Evolutionary conservation across 345 rosid species (phyloP), one percentile per base, ranked within the genome.

Genomic region (Adansonia digitata): DNA sequence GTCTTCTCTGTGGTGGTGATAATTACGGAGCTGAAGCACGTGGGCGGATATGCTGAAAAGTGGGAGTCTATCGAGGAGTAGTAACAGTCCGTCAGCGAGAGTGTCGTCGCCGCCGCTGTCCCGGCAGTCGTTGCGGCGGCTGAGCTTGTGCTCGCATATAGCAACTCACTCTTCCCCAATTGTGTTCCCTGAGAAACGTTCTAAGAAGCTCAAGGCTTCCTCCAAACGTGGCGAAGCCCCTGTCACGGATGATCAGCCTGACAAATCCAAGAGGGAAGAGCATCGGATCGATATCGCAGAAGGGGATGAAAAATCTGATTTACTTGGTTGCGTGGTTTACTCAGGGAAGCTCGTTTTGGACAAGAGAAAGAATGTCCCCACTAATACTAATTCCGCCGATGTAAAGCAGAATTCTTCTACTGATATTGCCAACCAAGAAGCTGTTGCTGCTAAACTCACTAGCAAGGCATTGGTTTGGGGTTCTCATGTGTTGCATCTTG

Each of bases 391-490:
- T 75, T 72, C 82, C 1, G 77, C 79, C 8, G 86, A 88, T 69
- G 63, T 63, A 66, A 82, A 87, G 57, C 84, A 77, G 69, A 84
- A 82, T 35, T 72, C 85, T 77, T 66, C 87, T 20, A 46, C 84
- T 5, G 94, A 90, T 51, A 29, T 72, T 14, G 70, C 81, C 56
- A 85, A 78, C 71, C 91, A 86, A 42, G 85, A 85, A 31, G 84
- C 89, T 56, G 84, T 89, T n/a, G 84, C 87, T 80, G 94, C 97
- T 31, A 93, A 85, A 85, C 93, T 95, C 73, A 95, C 97, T 20
- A 87, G 90, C 84, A 91, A 79, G 79, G 98, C 93, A 40, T 83
- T 95, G 69, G 87, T 91, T 80, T 95, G 98, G 97, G 91, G 97
- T 73, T 86, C 89, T 83, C 82, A 83, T 73, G 77, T 91, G 86